A percentile compares a stretch with the other conserved stretches of the same genome.
phyloP scores from a whole-genome alignment of 1,284 basidiomycete genomes.

The Apiotrichum veenhuisii region DNA sequence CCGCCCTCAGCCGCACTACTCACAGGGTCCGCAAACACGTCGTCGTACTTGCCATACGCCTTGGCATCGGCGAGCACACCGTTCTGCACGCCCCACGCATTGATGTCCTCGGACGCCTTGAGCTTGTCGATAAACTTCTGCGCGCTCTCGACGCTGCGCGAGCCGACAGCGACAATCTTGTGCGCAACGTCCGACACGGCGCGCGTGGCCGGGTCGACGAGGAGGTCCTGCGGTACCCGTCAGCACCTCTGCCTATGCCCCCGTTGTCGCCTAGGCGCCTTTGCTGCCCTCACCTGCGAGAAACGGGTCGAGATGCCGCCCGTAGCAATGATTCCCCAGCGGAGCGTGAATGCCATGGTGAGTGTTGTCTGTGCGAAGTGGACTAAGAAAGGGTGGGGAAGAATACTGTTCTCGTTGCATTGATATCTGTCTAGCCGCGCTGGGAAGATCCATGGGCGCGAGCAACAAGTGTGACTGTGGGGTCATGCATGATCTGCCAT shows the following conservation, averaged over 20 bases:
- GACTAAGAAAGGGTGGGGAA: too few species aligned
- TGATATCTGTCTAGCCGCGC: too few species aligned
- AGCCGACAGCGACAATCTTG: slow-evolving; percentile 73
- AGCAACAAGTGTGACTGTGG: neutral
- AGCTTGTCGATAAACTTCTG: slow-evolving; percentile 62
- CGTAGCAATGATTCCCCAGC: slow-evolving; percentile 52
- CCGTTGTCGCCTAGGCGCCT: slow-evolving; percentile 13
- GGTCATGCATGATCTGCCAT: neutral
- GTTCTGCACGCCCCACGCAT: slow-evolving; percentile 34
- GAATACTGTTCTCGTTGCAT: too few species aligned
- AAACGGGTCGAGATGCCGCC: slow-evolving; percentile 44
- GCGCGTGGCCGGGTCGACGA: slow-evolving; percentile 51
- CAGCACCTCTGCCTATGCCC: too few species aligned
- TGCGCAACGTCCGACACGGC: slow-evolving; percentile 69
- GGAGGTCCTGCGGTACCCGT: slow-evolving; percentile 25
- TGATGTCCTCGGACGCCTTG: slow-evolving; percentile 20
- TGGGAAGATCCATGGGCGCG: neutral
- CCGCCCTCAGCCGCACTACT: slow-evolving; percentile 22
- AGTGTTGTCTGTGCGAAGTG: neutral
- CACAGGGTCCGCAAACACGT: slow-evolving; percentile 68
- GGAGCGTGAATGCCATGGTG: slow-evolving; percentile 27
- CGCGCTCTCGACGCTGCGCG: slow-evolving; percentile 66
- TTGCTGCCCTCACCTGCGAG: slow-evolving; percentile 26
- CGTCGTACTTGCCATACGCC: slow-evolving; percentile 71
- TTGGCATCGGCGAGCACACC: slow-evolving; percentile 53